Evolutionary conservation across 352 stramenopile species (phyloP).

Genomic region (Pythium utonaiense): DNA sequence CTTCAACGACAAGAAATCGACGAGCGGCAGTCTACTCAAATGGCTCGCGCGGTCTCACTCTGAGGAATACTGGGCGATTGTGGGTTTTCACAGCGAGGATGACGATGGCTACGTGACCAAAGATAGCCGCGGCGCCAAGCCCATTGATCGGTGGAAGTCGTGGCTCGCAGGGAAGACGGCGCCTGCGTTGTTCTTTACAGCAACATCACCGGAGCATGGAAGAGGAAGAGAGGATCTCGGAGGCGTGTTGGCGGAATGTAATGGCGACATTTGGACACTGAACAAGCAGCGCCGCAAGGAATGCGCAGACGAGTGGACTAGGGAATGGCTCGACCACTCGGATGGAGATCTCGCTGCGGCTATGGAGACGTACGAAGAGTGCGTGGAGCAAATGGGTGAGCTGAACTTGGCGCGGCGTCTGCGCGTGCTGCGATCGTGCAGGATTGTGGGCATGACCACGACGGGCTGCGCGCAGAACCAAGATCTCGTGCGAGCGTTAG

Average conservation of each 20-base stretch:
- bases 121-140: background rate
- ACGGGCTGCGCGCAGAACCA: conserved; percentile 73
- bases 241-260: background rate
- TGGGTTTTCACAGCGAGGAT: background rate
- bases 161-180: background rate
- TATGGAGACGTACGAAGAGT: conserved; percentile 16
- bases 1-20: background rate
- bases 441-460: conserved; percentile 84
- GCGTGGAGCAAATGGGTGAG: conserved; percentile 30
- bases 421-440: conserved; percentile 23
- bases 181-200: background rate
- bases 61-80: conserved; percentile 11
- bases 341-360: conserved; percentile 8
- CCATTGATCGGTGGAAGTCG: background rate
- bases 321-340: conserved; percentile 37
- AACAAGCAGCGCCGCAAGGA: conserved; percentile 11
- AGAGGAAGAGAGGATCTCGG: background rate
- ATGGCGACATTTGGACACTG: background rate
- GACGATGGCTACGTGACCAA: background rate
- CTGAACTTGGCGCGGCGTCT: conserved; percentile 25
- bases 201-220: background rate
- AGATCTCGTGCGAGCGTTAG: conserved; percentile 52
- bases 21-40: background rate
- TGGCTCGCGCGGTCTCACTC: conserved; percentile 2
- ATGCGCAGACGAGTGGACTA: conserved; percentile 29